Percentiles rank a stretch among this genome's conserved stretches.
Evolutionary conservation across 73 alveolate genomes (phyloP).

Genomic region (Diophrys appendiculata): DNA sequence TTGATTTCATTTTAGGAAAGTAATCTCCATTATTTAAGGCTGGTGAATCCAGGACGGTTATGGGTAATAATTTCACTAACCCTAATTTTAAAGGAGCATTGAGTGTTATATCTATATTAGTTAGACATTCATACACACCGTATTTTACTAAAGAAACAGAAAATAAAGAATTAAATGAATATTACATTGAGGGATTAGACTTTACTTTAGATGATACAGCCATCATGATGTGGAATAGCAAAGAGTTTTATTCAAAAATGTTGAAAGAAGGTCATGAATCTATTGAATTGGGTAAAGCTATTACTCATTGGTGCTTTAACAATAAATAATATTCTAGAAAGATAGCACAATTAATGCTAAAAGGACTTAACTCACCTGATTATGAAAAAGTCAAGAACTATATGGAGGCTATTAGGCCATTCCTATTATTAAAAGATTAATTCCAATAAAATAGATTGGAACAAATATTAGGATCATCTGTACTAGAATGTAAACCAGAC

Average conservation of each 20-base stretch:
- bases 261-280: conserved; percentile 38
- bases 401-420: conserved; percentile 51
- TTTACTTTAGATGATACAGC: conserved; percentile 7
- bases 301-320: conserved; percentile 55
- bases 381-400: conserved; percentile 56
- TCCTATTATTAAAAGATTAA: conserved; percentile 55
- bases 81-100: conserved; percentile 55
- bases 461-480: conserved; percentile 63
- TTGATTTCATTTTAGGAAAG: conserved; percentile 59
- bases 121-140: conserved; percentile 17
- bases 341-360: conserved; percentile 53
- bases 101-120: conserved; percentile 32
- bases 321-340: conserved; percentile 36
- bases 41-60: conserved; percentile 41
- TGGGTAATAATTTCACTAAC: conserved; percentile 45
- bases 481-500: conserved; percentile 18
- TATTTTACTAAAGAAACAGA: conserved; percentile 2
- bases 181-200: neutral
- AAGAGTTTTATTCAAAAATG: conserved; percentile 18
- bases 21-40: conserved; percentile 43
- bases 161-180: neutral
- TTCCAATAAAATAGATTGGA: conserved; percentile 46
- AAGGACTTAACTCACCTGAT: conserved; percentile 56
- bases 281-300: conserved; percentile 42
- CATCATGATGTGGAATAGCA: neutral